Evolutionary conservation across 106 monocot genomes (phyloP), one percentile per base, ranked within the genome.

Genomic region (Amphibolis antarctica): DNA sequence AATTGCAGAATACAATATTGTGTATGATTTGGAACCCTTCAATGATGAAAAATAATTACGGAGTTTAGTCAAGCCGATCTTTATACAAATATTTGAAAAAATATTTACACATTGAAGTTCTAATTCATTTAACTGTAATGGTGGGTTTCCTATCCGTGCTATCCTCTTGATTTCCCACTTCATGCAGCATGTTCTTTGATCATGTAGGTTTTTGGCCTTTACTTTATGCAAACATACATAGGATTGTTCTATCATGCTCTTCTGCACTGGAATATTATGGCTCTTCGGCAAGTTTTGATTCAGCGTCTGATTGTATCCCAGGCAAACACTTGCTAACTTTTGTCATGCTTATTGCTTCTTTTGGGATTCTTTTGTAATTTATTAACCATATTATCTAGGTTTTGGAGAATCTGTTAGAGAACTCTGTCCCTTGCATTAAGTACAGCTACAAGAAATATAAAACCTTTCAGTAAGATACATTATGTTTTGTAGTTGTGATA

Each of bases 141-240:
- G 7, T 36, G 36, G 36, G 7, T 2, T 36, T 36, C 36, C 36
- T 36, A 7, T 36, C 36, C 36, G 7, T 36, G 36, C 7, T 36
- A 2, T 36, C 36, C 7, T 36, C 7, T 36, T 36, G 7, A 36
- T 36, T 36, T 36, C 7, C 36, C 36, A 36, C 36, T 36, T 36
- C 36, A 36, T 36, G 36, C 36, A 36, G 36, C 36, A 36, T 36
- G 36, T 36, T 36, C 28, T 25, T 30, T 20, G n/a, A 18, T 45
- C 18, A 21, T 79, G 65, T 69, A 92, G 92, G 92, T 88, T 46
- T 92, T 92, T 80, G 92, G 88, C 42, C 88, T 92, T 61, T 92
- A 92, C 69, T 92, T 92, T 62, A 82, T 92, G 88, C 92, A 92
- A 70, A 85, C 88, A 44, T 92, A 92, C 60, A 92, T 92, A 65